Evolutionary conservation across 192 early-diverging fungal species (phyloP).

Genomic region (Coemansia sp.): DNA sequence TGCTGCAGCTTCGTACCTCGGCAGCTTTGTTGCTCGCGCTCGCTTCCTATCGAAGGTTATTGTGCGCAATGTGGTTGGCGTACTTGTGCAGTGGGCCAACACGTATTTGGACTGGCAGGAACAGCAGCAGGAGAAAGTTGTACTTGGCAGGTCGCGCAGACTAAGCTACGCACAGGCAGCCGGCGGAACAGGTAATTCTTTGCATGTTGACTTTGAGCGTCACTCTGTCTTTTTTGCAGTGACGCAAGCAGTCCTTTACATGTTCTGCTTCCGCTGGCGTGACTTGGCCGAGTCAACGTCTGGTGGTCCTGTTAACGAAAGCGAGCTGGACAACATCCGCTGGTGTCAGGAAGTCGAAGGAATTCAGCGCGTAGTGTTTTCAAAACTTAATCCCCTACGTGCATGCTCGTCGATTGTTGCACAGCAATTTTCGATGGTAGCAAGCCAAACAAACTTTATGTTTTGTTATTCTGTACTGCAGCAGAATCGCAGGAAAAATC

Average conservation of each 20-base stretch:
- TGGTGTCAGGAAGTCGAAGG: constrained; percentile 67
- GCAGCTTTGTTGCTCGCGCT: constrained; percentile 85
- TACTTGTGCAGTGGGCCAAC: constrained; percentile 66
- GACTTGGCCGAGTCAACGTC: constrained; percentile 58
- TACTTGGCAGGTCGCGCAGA: background rate
- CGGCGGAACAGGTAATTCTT: background rate
- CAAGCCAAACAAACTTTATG: constrained; percentile 77
- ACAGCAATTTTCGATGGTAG: constrained; percentile 80
- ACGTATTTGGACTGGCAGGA: constrained; percentile 70
- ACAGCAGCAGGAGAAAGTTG: constrained; percentile 16
- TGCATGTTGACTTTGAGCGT: constrained; percentile 55
- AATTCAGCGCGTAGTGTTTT: constrained; percentile 73
- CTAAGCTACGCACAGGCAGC: background rate
- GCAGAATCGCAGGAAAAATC: constrained; percentile 51
- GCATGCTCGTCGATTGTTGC: constrained; percentile 78
- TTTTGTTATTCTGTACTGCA: constrained; percentile 81
- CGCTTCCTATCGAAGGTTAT: constrained; percentile 64
- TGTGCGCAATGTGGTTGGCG: constrained; percentile 64
- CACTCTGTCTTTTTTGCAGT: constrained; percentile 83
- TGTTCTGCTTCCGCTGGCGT: constrained; percentile 94
- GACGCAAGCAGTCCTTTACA: constrained; percentile 86
- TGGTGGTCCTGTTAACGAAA: constrained; percentile 26
- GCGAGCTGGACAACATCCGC: constrained; percentile 30
- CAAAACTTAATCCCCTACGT: constrained; percentile 72
- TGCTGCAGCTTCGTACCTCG: constrained; percentile 79